These are phyloP conservation scores for Aspergillus campestris DNA, from an alignment of 495 filamentous ascomycete species.

Conservation along the genomic window DNA sequence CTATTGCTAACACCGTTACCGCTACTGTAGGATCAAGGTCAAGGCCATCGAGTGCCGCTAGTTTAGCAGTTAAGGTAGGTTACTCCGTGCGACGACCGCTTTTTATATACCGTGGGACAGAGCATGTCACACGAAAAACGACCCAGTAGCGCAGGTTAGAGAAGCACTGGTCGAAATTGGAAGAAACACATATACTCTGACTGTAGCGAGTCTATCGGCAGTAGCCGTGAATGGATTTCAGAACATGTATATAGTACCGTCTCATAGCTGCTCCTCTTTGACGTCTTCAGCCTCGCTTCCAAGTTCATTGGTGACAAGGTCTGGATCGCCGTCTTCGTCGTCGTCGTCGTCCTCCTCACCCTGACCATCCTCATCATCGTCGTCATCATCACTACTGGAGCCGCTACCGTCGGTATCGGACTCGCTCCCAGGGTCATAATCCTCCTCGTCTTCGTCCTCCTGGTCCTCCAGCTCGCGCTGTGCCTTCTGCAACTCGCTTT, in stretches of 20 bases:
- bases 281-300: constrained; percentile 35
- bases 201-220: neutral
- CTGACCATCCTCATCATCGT: constrained; percentile 40
- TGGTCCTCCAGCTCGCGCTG: constrained; percentile 54
- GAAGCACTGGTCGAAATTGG: too few relatives aligned
- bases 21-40: too few relatives aligned
- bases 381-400: constrained; percentile 44
- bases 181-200: too few relatives aligned
- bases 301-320: constrained; percentile 30
- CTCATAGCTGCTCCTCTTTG: constrained; percentile 21
- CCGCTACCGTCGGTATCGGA: constrained; percentile 65
- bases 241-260: neutral
- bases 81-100: too few relatives aligned
- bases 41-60: too few relatives aligned
- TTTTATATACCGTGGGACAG: too few relatives aligned
- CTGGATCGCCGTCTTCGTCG: constrained; percentile 41
- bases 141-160: too few relatives aligned
- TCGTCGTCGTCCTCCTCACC: constrained; percentile 34
- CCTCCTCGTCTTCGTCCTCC: constrained; percentile 82
- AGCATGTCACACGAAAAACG: too few relatives aligned
- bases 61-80: too few relatives aligned
- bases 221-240: neutral
- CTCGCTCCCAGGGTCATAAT: constrained; percentile 76
- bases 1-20: too few relatives aligned
- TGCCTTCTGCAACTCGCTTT: constrained; percentile 58